Evolutionary conservation across 768 basidiomycete genomes (phyloP).

Genomic region (Lactifluus hygrophoroides): DNA sequence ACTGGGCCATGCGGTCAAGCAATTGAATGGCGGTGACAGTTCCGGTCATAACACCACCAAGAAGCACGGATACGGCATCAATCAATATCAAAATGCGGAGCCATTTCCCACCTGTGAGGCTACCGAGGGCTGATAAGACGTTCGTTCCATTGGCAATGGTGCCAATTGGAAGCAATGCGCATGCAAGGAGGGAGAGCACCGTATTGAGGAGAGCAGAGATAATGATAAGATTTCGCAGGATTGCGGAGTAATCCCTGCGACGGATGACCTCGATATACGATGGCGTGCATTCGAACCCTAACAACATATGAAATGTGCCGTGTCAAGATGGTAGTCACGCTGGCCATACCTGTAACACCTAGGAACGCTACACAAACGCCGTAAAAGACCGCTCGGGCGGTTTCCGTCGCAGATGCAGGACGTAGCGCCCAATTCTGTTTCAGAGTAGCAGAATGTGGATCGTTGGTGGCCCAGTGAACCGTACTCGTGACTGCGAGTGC

Average conservation of each 20-base stretch:
- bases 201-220: constrained; percentile 16
- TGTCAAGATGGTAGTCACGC: not conserved
- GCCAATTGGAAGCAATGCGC: constrained; percentile 10
- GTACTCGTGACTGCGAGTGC: constrained; percentile 6
- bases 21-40: constrained; percentile 14
- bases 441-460: constrained; percentile 15
- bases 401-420: constrained; percentile 11
- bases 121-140: constrained; percentile 17
- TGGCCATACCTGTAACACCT: constrained; percentile 18
- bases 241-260: constrained; percentile 13
- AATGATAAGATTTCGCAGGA: constrained; percentile 18
- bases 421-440: constrained; percentile 17
- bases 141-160: constrained; percentile 10
- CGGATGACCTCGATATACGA: constrained; percentile 18
- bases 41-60: constrained; percentile 20
- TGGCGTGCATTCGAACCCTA: constrained; percentile 21
- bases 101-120: constrained; percentile 15
- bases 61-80: constrained; percentile 17
- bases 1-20: constrained; percentile 18
- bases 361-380: constrained; percentile 20
- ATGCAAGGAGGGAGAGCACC: constrained; percentile 12
- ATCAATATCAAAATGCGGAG: constrained; percentile 16
- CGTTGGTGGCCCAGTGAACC: constrained; percentile 15
- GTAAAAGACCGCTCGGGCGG: constrained; percentile 12
- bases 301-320: not conserved